phyloP scores from a whole-genome alignment of 78 protist species.

The Dictyostelium firmibasis region DNA sequence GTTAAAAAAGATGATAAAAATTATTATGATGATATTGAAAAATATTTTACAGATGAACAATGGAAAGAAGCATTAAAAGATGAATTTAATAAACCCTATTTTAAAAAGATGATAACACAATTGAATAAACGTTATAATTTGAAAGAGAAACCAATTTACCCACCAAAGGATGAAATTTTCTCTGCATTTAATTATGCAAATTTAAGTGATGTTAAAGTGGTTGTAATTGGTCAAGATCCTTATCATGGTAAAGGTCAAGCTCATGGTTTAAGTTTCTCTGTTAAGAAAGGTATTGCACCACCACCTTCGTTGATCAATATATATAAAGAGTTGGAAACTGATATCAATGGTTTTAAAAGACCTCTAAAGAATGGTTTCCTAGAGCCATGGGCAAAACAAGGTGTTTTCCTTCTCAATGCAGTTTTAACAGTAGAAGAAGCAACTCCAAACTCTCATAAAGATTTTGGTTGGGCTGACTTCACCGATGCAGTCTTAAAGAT shows the following conservation, averaged over 20 bases:
- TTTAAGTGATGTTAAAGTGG: slow-evolving; percentile 77
- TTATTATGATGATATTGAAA: slow-evolving; percentile 1
- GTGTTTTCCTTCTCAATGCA: slow-evolving; percentile 88
- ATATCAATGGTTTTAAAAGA: slow-evolving; percentile 18
- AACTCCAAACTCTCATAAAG: slow-evolving; percentile 82
- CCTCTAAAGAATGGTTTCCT: slow-evolving; percentile 78
- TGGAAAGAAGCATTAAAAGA: slow-evolving; percentile 26
- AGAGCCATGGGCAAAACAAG: slow-evolving; percentile 85
- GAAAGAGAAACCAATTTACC: slow-evolving; percentile 49
- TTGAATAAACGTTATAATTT: background rate
- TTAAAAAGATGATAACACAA: slow-evolving; percentile 19
- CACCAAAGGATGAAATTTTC: slow-evolving; percentile 73
- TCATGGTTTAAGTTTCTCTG: slow-evolving; percentile 89
- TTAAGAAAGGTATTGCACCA: slow-evolving; percentile 39
- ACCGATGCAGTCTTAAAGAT: slow-evolving; percentile 82
- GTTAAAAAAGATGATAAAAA: background rate
- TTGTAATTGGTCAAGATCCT: slow-evolving; percentile 92
- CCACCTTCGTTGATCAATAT: slow-evolving; percentile 86
- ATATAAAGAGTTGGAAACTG: slow-evolving; percentile 79
- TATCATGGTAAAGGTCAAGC: slow-evolving; percentile 83
- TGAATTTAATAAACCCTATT: slow-evolving; percentile 24
- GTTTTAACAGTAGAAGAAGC: slow-evolving; percentile 74
- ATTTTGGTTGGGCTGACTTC: slow-evolving; percentile 86
- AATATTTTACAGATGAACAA: background rate
- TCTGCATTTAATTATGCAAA: slow-evolving; percentile 75